phyloP scores from a whole-genome alignment of 768 basidiomycete genomes.

The Pulveroboletus frians region DNA sequence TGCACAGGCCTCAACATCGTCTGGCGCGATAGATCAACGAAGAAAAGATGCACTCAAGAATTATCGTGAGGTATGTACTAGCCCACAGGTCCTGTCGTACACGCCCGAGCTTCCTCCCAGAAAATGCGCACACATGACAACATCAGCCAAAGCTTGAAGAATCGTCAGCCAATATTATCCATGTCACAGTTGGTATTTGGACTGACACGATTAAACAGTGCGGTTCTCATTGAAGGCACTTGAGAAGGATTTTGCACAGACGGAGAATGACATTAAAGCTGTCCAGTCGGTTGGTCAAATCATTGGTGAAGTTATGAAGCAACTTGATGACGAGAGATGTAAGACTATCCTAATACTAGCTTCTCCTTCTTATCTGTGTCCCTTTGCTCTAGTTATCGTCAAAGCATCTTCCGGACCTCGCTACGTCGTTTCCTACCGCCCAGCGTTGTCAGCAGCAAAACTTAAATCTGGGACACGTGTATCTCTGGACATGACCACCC shows the following conservation, averaged over 20 bases:
- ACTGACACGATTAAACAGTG: conserved; percentile 43
- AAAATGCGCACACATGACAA: conserved; percentile 93
- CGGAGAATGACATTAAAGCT: conserved; percentile 98
- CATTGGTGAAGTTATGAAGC: conserved; percentile 98
- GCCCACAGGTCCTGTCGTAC: neutral
- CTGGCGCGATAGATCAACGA: conserved; percentile 62
- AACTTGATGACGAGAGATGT: conserved; percentile 97
- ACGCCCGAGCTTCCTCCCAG: conserved; percentile 38
- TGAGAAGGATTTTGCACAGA: conserved; percentile 87
- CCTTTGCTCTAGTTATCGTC: conserved; percentile 70
- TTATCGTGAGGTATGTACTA: conserved; percentile 60
- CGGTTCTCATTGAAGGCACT: conserved; percentile 87
- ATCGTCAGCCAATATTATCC: conserved; percentile 48
- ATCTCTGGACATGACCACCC: conserved; percentile 97
- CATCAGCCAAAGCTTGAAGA: conserved; percentile 85
- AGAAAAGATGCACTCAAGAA: conserved; percentile 67
- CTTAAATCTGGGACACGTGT: conserved; percentile 93
- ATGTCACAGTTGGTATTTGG: neutral
- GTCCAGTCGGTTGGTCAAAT: conserved; percentile 99
- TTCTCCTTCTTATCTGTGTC: neutral
- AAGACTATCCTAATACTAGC: conserved; percentile 28
- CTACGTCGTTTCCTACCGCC: conserved; percentile 96
- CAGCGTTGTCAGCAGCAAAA: conserved; percentile 84
- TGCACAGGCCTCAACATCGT: conserved; percentile 43
- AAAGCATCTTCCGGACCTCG: conserved; percentile 98